phyloP scores from a whole-genome alignment of 345 rosid species.

The Cardiospermum halicacabum region DNA sequence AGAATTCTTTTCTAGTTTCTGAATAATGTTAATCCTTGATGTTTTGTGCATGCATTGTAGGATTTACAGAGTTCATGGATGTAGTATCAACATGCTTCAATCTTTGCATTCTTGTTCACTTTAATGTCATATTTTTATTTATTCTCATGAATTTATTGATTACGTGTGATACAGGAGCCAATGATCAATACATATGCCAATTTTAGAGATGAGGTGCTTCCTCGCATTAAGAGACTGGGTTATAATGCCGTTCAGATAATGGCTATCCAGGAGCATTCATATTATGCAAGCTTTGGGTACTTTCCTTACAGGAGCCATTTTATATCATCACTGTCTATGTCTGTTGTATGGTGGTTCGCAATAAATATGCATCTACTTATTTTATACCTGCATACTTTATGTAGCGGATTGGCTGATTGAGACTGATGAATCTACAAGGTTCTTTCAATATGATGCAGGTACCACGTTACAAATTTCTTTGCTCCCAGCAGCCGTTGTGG shows the following conservation, averaged over 20 bases:
- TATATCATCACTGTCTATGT: not conserved
- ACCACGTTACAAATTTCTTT: constrained; percentile 90
- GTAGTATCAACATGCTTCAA: not conserved
- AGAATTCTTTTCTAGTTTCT: not conserved
- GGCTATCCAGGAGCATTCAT: constrained; percentile 98
- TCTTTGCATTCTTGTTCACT: not conserved
- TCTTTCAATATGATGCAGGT: constrained; percentile 51
- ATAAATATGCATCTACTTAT: not conserved
- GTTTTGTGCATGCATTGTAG: not conserved
- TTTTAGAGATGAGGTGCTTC: constrained; percentile 95
- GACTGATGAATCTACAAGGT: constrained; percentile 14
- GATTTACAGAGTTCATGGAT: not conserved
- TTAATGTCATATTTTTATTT: not conserved
- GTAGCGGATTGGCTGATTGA: not conserved
- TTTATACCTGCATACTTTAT: not conserved
- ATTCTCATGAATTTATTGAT: constrained; percentile 14
- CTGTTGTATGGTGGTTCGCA: not conserved
- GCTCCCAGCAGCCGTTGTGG: constrained; percentile 98
- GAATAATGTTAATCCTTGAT: not conserved
- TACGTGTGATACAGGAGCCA: constrained; percentile 70
- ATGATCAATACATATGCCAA: constrained; percentile 73
- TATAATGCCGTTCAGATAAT: constrained; percentile 96
- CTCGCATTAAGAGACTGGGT: constrained; percentile 88
- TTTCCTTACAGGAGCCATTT: constrained; percentile 9
- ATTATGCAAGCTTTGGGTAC: constrained; percentile 98